Base-by-base conservation (phyloP, 352 stramenopile species). In the Elongisporangium anandrum region DNA sequence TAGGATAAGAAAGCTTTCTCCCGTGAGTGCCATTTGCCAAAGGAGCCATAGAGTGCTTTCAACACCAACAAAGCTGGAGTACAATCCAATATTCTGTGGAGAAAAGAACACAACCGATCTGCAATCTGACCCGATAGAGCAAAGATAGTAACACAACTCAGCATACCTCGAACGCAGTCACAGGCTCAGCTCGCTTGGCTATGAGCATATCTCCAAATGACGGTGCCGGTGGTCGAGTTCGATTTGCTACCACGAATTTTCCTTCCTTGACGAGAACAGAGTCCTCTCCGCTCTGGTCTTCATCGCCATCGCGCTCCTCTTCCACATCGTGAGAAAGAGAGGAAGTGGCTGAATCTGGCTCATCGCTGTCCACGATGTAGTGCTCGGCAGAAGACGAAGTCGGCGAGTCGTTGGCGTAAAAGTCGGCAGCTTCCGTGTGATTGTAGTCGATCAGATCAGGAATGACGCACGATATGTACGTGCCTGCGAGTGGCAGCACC, bases 1-100 rank as follows among this genome's bases (percentile, higher is more conserved):
- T 41, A 93, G 55, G 3, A 96, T 85, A 2, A 95, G 60, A 29
- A 95, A 59, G 45, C 85, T 94, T 59, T 94, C 81, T 17, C 85
- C 87, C 21, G 79, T 91, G 49, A 96, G 91, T 2, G 83, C 83
- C 12, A 95, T 66, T 63, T 96, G 85, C 87, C 87, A 96, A 12
- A 96, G 55, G 23, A 90, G 56, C 87, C 87, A 96, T 2, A 96
- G 50, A 9, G 70, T 82, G 52, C 68, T 73, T 57, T 91, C 82
- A 21, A 94, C 57, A 2, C 82, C 82, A 9, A 87, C 68, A 66
- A 95, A 96, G 57, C 79, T 96, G 8, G 84, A 92, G 64, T 90
- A 96, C 45, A 96, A 63, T 3, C 85, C 85, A 26, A 95, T 78
- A 45, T 72, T 89, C 82, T 93, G 51, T 13, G 3, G 16, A 50